These are phyloP conservation scores for Lentinula sp. DNA, from an alignment of 768 basidiomycete genomes.

Conservation along the genomic window DNA sequence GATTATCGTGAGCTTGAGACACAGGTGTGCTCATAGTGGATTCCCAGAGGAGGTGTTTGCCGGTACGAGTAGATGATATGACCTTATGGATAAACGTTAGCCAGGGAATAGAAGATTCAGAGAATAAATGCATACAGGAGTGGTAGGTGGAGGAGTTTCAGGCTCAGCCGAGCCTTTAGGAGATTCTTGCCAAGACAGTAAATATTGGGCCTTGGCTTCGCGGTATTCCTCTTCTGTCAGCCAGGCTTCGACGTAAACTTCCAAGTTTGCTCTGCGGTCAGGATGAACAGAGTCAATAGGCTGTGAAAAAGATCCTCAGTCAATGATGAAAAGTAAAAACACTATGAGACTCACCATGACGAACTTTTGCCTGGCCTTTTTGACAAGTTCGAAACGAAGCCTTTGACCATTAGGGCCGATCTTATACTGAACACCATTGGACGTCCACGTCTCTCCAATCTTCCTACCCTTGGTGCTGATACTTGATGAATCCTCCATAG, in stretches of 20 bases:
- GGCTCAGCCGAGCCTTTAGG: constrained; percentile 37
- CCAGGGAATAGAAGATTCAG: constrained; percentile 5
- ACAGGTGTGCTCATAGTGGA: constrained; percentile 39
- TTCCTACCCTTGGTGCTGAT: constrained; percentile 49
- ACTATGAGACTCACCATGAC: constrained; percentile 51
- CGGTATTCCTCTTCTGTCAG: constrained; percentile 69
- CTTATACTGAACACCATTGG: constrained; percentile 63
- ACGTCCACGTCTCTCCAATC: constrained; percentile 76
- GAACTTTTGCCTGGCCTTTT: constrained; percentile 63
- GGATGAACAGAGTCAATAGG: constrained; percentile 76
- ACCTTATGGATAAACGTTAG: constrained; percentile 1
- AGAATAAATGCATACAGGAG: constrained; percentile 21
- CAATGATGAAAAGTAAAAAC: constrained; percentile 1
- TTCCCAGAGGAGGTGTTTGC: constrained; percentile 70
- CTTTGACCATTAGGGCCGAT: constrained; percentile 65
- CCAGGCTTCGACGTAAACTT: constrained; percentile 77
- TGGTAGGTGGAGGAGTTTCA: constrained; percentile 23
- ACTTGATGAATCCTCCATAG: constrained; percentile 42
- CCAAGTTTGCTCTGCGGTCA: constrained; percentile 59
- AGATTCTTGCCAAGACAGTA: constrained; percentile 67
- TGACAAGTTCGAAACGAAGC: constrained; percentile 64
- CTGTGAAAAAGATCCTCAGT: constrained; percentile 26
- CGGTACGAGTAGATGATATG: constrained; percentile 20
- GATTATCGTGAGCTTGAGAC: constrained; percentile 19
- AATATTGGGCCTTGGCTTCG: constrained; percentile 51